Conservation (phyloP, 2,329 filamentous ascomycete genomes). For the Xylariaceae sp. region DNA sequence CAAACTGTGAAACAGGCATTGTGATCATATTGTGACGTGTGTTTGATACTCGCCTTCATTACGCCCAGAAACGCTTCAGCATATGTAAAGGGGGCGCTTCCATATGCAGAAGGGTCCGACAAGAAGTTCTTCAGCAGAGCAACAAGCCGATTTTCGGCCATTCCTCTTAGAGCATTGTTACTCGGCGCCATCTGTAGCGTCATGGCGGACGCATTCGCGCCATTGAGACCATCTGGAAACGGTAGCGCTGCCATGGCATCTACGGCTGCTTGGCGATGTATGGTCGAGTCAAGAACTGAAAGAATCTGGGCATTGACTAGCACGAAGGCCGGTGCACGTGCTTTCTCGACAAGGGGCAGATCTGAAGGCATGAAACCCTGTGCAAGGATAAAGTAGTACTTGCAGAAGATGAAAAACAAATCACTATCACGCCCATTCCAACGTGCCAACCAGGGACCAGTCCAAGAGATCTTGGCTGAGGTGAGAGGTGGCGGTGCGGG, state of each 20-base stretch:
- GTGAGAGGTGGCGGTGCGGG: slow-evolving; percentile 61
- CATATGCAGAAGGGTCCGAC: slow-evolving; percentile 40
- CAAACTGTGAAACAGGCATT: slow-evolving; percentile 84
- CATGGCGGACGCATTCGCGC: slow-evolving; percentile 61
- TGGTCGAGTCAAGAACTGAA: slow-evolving; percentile 71
- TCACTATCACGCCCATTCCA: slow-evolving; percentile 88
- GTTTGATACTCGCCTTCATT: slow-evolving; percentile 67
- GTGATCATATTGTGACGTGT: slow-evolving; percentile 75
- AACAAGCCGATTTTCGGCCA: slow-evolving; percentile 84
- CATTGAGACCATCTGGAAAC: slow-evolving; percentile 42
- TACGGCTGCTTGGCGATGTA: slow-evolving; percentile 65
- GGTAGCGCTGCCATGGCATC: slow-evolving; percentile 42
- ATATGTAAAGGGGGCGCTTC: slow-evolving; percentile 59
- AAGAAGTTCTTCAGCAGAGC: slow-evolving; percentile 78
- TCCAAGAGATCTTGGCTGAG: slow-evolving; percentile 72
- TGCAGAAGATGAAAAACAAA: slow-evolving; percentile 85
- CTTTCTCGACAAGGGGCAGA: slow-evolving; percentile 50
- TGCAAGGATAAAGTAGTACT: slow-evolving; percentile 76
- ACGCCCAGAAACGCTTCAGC: slow-evolving; percentile 68
- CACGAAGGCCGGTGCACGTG: slow-evolving; percentile 68
- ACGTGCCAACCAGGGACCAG: slow-evolving; percentile 74
- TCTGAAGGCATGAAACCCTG: slow-evolving; percentile 63
- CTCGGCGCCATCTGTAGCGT: slow-evolving; percentile 57
- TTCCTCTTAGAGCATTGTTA: slow-evolving; percentile 66
- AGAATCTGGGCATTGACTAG: slow-evolving; percentile 79